Conservation (phyloP, 345 rosid genomes). For the Hibiscus trionum region DNA sequence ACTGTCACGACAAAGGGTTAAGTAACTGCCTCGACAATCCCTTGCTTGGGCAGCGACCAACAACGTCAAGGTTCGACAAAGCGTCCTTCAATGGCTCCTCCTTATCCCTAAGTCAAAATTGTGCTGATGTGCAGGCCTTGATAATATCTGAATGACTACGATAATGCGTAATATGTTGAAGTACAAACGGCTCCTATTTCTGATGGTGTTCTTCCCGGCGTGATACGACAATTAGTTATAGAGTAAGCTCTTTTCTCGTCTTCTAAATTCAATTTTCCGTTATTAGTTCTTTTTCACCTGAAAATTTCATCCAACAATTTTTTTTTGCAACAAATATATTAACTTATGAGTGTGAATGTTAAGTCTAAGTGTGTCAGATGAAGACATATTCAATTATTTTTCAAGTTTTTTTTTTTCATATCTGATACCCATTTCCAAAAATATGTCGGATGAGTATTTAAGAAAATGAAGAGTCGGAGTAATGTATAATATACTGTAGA, state of each 20-base stretch:
- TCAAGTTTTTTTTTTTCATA: too few relatives aligned
- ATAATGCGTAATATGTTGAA: slow-evolving; percentile 34
- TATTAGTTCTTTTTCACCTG: background rate
- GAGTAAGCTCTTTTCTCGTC: slow-evolving; percentile 40
- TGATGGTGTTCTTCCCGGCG: slow-evolving; percentile 84
- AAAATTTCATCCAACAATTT: background rate
- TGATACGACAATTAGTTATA: slow-evolving; percentile 69
- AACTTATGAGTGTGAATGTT: background rate
- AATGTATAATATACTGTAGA: too few relatives aligned
- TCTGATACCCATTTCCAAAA: too few relatives aligned
- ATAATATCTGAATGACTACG: slow-evolving; percentile 5
- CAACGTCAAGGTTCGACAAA: too few relatives aligned
- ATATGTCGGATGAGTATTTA: too few relatives aligned
- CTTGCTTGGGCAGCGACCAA: too few relatives aligned
- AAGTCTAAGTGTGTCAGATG: background rate
- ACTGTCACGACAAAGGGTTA: too few relatives aligned
- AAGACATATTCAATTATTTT: background rate
- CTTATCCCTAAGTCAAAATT: too few relatives aligned
- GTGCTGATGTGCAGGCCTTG: too few relatives aligned
- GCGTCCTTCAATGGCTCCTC: too few relatives aligned
- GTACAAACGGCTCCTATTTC: slow-evolving; percentile 75
- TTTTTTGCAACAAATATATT: background rate
- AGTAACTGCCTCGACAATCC: too few relatives aligned
- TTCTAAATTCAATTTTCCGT: background rate
- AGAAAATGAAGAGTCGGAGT: too few relatives aligned